Percentiles rank a stretch among this genome's conserved stretches.
These are phyloP conservation scores for Schizothecium vesticola DNA, from an alignment of 495 filamentous ascomycete genomes.

Conservation along the genomic window DNA sequence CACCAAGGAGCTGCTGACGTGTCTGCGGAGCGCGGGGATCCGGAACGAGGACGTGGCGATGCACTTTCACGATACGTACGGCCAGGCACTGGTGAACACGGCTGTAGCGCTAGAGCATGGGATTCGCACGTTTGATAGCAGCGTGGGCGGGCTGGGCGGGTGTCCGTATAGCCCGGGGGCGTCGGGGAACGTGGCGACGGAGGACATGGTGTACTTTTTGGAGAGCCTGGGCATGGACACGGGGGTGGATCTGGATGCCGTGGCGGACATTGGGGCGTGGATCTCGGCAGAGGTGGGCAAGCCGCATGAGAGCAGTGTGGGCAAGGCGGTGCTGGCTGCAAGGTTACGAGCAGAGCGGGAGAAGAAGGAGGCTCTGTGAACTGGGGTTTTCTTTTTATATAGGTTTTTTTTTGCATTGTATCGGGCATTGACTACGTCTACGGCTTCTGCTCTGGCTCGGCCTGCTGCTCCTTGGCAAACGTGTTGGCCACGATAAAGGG, in stretches of 20 bases:
- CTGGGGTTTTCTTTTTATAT: background rate
- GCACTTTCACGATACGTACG: constrained; percentile 97
- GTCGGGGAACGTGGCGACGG: constrained; percentile 91
- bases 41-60: constrained; percentile 75
- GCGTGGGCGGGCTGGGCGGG: constrained; percentile 85
- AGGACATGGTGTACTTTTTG: constrained; percentile 86
- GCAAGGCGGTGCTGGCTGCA: constrained; percentile 68
- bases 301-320: constrained; percentile 67
- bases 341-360: constrained; percentile 17
- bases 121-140: constrained; percentile 82
- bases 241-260: constrained; percentile 76
- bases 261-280: constrained; percentile 82
- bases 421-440: background rate
- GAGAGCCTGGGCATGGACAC: constrained; percentile 84
- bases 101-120: constrained; percentile 83
- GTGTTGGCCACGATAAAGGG: constrained; percentile 93
- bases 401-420: constrained; percentile 8
- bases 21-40: constrained; percentile 70
- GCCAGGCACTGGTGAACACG: constrained; percentile 86
- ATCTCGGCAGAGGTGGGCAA: constrained; percentile 78
- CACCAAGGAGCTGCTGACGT: constrained; percentile 63
- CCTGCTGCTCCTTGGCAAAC: constrained; percentile 59
- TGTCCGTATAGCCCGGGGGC: constrained; percentile 93
- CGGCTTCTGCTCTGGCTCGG: background rate
- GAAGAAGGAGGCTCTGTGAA: background rate